Evolutionary conservation across 139 green algal species (phyloP).

Genomic region (Axilococcus clingmanii): DNA sequence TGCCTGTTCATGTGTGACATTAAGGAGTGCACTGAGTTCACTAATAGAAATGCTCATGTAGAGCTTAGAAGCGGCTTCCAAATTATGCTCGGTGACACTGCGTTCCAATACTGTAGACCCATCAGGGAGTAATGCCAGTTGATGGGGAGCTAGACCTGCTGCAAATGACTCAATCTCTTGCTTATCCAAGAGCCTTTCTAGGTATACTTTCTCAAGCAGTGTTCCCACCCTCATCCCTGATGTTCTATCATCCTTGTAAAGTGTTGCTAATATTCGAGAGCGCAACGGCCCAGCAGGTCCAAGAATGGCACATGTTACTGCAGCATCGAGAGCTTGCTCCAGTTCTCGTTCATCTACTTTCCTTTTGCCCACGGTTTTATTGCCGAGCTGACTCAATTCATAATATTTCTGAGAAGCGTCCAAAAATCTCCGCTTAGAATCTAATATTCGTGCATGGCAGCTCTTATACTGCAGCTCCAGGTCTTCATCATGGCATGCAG

Average conservation of each 20-base stretch:
- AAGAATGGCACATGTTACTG: conserved; percentile 87
- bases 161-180: conserved; percentile 74
- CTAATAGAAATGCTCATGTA: conserved; percentile 85
- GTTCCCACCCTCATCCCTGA: conserved; percentile 56
- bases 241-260: conserved; percentile 93
- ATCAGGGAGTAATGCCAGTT: conserved; percentile 64
- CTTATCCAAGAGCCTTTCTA: conserved; percentile 80
- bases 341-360: conserved; percentile 49
- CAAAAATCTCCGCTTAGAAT: conserved; percentile 89
- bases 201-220: conserved; percentile 92
- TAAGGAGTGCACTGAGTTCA: conserved; percentile 82
- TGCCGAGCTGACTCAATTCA: conserved; percentile 55
- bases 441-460: conserved; percentile 91
- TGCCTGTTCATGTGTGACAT: conserved; percentile 54
- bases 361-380: conserved; percentile 5
- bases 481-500: conserved; percentile 52
- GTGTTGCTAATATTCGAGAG: conserved; percentile 67
- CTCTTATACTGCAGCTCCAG: conserved; percentile 94
- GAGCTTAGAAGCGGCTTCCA: conserved; percentile 71
- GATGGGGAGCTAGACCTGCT: conserved; percentile 67
- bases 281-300: conserved; percentile 84
- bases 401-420: conserved; percentile 85
- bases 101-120: conserved; percentile 79
- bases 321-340: conserved; percentile 53
- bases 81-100: conserved; percentile 91